Evolutionary conservation across 345 rosid species (phyloP), one percentile per base, ranked within the genome.

Genomic region (Acer yangbiense): DNA sequence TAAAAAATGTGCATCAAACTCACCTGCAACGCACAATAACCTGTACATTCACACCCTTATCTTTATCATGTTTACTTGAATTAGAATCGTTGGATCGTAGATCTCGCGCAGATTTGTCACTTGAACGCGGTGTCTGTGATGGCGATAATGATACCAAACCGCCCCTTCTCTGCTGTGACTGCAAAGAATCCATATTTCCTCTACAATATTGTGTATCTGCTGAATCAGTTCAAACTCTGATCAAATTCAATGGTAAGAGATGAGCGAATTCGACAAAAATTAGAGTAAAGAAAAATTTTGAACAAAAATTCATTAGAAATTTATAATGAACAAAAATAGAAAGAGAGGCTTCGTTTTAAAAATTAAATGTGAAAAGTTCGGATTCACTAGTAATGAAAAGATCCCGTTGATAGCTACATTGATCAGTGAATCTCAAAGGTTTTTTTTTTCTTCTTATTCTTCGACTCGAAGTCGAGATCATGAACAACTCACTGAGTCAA

Each of bases 11-110:
- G 18, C 7, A 4, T 23, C 71, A 3, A 57, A 11, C 85, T 43
- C 39, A 96, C 99, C 99, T 92, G 93, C 99, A 97, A 76, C 99
- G 98, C 76, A 94, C 83, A 57, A 94, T 89, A 77, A 97, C 99
- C 83, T 97, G 99, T 35, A 97, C 98, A 83, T 92, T 97, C 16
- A 97, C 99, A 68, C 99, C 98, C 83, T 97, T 97, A 11, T 97
- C 99, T 81, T 82, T 94, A 73, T 96, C 99, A 69, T 83, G 85
- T 76, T 89, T 96, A 55, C 79, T 86, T 3, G 91, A 85, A 86
- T 81, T 90, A 27, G 93, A 90, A 29, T 94, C 99, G 25, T 86
- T 92, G 44, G 92, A 89, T 85, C 99, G 89, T 65, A 92, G 97
- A 82, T 96, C 99, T 87, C 98, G 88, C 1, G 81, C 82, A 1